A percentile compares a stretch with the other conserved stretches of the same genome.
phyloP scores from a whole-genome alignment of 768 basidiomycete species.

The Amanita jacksonii region DNA sequence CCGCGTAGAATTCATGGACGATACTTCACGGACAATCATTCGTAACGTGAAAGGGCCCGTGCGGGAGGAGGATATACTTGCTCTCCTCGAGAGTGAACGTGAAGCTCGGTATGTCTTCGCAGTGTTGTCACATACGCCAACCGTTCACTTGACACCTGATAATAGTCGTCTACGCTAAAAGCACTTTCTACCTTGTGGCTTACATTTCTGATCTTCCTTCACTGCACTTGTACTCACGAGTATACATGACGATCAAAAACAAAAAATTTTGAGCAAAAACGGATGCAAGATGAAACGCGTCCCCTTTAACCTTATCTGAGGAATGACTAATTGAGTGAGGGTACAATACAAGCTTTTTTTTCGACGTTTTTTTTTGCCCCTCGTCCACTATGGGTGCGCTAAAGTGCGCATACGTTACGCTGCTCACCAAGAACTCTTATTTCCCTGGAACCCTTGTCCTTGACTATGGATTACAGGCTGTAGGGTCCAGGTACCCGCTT shows the following conservation, averaged over 20 bases:
- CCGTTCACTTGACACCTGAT: neutral
- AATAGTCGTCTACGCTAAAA: slow-evolving; percentile 9
- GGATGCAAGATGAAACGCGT: neutral
- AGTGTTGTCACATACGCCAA: slow-evolving; percentile 8
- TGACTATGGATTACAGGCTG: slow-evolving; percentile 40
- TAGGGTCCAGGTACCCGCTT: slow-evolving; percentile 61
- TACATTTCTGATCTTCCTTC: slow-evolving; percentile 1
- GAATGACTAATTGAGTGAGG: neutral
- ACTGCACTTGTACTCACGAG: slow-evolving; percentile 2
- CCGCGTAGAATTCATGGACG: slow-evolving; percentile 99
- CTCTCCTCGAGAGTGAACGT: slow-evolving; percentile 95
- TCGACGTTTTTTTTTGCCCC: slow-evolving; percentile 1
- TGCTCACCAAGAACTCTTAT: slow-evolving; percentile 68
- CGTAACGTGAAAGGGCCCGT: slow-evolving; percentile 99
- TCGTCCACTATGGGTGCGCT: slow-evolving; percentile 23
- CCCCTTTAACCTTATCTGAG: neutral
- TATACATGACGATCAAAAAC: neutral
- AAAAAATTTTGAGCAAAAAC: neutral
- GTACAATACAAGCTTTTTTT: neutral
- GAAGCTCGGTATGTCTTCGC: slow-evolving; percentile 83
- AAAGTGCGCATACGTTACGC: slow-evolving; percentile 57
- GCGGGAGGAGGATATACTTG: slow-evolving; percentile 90
- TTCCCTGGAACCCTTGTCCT: slow-evolving; percentile 56
- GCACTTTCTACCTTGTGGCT: neutral
- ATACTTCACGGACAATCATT: slow-evolving; percentile 90